Percentiles rank a stretch among this genome's conserved stretches.
Conservation (phyloP, 257 asterid genomes). For the Galeopsis tetrahit region DNA sequence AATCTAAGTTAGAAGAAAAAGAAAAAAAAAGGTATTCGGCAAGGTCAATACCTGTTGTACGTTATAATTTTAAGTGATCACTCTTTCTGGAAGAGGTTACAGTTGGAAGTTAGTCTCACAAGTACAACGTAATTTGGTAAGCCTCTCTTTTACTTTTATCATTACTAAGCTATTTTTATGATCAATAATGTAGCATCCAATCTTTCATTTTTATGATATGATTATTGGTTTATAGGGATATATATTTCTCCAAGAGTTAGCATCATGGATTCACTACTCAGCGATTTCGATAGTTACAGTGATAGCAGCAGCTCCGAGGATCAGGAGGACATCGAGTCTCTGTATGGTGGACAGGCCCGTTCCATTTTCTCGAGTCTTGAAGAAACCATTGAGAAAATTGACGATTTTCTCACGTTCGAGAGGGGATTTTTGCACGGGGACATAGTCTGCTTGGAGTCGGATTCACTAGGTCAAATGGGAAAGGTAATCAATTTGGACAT, state of each 20-base stretch:
- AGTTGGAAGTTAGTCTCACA: slow-evolving; percentile 22
- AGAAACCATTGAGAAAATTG: slow-evolving; percentile 76
- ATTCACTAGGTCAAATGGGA: slow-evolving; percentile 80
- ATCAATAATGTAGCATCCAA: background rate
- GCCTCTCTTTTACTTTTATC: slow-evolving; percentile 31
- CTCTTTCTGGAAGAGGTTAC: slow-evolving; percentile 27
- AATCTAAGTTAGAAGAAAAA: slow-evolving; percentile 29
- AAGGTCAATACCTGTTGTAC: slow-evolving; percentile 27
- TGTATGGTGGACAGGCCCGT: slow-evolving; percentile 76
- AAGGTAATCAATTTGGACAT: slow-evolving; percentile 66
- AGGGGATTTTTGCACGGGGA: slow-evolving; percentile 69
- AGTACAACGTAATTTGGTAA: slow-evolving; percentile 34
- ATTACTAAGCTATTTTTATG: background rate
- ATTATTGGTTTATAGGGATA: slow-evolving; percentile 16
- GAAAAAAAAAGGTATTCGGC: background rate
- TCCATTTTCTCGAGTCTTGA: slow-evolving; percentile 83
- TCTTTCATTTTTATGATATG: background rate
- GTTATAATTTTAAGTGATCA: slow-evolving; percentile 24
- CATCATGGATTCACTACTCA: slow-evolving; percentile 66
- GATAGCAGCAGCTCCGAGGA: slow-evolving; percentile 87
- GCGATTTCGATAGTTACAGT: slow-evolving; percentile 72
- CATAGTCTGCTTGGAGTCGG: slow-evolving; percentile 67
- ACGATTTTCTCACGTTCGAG: slow-evolving; percentile 89
- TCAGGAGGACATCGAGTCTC: slow-evolving; percentile 75
- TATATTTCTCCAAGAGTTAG: slow-evolving; percentile 34